Base-by-base conservation (phyloP, 805 yeast genomes). In the Metschnikowia baotianmanensis region DNA sequence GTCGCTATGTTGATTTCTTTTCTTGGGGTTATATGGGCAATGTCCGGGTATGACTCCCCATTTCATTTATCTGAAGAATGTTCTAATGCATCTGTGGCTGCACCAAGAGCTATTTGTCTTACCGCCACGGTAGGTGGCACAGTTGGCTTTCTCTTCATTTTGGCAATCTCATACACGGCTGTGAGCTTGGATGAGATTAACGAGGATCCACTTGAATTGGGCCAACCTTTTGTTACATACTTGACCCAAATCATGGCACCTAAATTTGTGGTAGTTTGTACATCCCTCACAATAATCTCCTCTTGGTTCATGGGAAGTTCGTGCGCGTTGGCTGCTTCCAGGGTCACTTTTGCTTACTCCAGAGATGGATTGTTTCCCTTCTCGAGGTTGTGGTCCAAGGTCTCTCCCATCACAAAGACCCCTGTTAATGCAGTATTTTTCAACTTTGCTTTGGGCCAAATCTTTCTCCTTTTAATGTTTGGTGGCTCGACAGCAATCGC, bases 21-120 rank as follows among this genome's bases (percentile, higher is more conserved):
- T 59, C 57, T 77, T 53, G 80, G 83, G n/a, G 81, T 74, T 26
- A 76, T 78, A 43, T 79, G 83, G 83, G 77, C 83, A 27, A 81
- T 83, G 86, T 74, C 83, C 32, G 88, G 87, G 18, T 83, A 80
- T 55, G 88, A 83, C 56, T 78, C 85, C 17, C 85, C 88, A 0
- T 83, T 82, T 66, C 88, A 83, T 53, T 65, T 83, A 45, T 72
- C 85, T n/a, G 90, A 82, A 61, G 89, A 83, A 53, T 77, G 83
- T 50, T 63, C 80, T 36, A 80, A 82, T 55, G 84, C 86, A 6
- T 64, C 76, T 25, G 61, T 67, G 11, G 85, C 84, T 5, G 79
- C 82, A 8, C 87, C 88, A n/a, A 69, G 72, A 44, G 85, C 86
- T 21, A 81, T 82, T 50, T 77, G 79, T 16, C 59, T 79, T 59